These are phyloP conservation scores for Eurotiales sp. DNA, from an alignment of 2,329 filamentous ascomycete genomes.

Conservation along the genomic window DNA sequence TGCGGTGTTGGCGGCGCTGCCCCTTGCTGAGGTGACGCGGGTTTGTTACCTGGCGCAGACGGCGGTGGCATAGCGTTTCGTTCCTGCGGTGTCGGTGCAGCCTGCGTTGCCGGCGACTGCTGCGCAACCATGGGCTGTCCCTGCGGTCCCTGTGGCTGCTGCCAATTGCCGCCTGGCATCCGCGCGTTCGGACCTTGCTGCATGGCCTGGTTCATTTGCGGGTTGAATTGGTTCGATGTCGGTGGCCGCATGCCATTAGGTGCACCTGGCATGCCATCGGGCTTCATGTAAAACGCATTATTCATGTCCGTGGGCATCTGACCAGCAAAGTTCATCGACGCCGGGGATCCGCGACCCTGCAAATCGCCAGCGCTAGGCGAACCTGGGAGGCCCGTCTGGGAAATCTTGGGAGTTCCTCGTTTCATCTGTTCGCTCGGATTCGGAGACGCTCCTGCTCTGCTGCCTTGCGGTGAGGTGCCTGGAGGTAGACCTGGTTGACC, in stretches of 20 bases:
- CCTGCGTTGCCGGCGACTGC: slow-evolving; percentile 41
- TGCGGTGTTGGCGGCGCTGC: slow-evolving; percentile 60
- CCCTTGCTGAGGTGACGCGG: slow-evolving; percentile 43
- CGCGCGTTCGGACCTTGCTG: slow-evolving; percentile 26
- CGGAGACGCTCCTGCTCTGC: slow-evolving; percentile 56
- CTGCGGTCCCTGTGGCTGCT: slow-evolving; percentile 30
- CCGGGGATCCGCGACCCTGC: slow-evolving; percentile 58
- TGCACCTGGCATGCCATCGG: slow-evolving; percentile 35
- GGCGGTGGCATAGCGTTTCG: slow-evolving; percentile 52
- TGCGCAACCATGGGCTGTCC: slow-evolving; percentile 48
- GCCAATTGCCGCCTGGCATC: slow-evolving; percentile 41
- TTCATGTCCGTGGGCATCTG: slow-evolving; percentile 50
- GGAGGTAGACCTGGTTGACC: slow-evolving; percentile 47
- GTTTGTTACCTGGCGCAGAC: slow-evolving; percentile 40
- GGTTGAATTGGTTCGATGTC: slow-evolving; percentile 49
- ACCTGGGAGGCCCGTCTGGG: slow-evolving; percentile 52
- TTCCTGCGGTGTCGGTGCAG: slow-evolving; percentile 56
- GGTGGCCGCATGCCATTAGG: slow-evolving; percentile 55
- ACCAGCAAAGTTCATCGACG: slow-evolving; percentile 54
- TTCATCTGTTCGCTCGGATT: slow-evolving; percentile 62
- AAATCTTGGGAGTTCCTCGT: slow-evolving; percentile 59
- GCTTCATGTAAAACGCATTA: slow-evolving; percentile 42
- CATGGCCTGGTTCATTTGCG: slow-evolving; percentile 23
- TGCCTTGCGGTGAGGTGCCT: slow-evolving; percentile 57
- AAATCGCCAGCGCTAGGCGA: slow-evolving; percentile 59